Base-by-base conservation (phyloP, 495 filamentous ascomycete genomes). In the Talaromyces thailandensis region DNA sequence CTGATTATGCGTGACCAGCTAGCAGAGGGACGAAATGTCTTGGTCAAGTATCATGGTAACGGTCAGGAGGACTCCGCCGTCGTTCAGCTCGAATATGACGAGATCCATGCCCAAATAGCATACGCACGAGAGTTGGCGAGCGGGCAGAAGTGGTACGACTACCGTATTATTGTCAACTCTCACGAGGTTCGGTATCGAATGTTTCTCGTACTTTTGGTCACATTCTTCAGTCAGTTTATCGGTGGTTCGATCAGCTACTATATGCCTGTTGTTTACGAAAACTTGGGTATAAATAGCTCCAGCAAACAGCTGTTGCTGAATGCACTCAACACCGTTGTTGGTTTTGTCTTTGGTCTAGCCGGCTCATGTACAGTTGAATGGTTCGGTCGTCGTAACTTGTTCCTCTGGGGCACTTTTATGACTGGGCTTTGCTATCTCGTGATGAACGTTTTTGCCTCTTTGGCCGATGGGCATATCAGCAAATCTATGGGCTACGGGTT, bases 111-210 rank as follows among this genome's bases (percentile, higher is more conserved):
- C 63, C 78, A 83, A 29, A 81, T 86, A 58, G 75, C 75, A n/a
- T 70, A 73, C 7, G 77, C 76, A 6, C 79, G 80, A 2, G 35
- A 40, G 35, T 40, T 40, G 35, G 35, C 76, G 81, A 37, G 32
- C 8, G 85, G 86, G 64, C 87, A 89, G 69, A 79, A 76, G 37
- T 88, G 82, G 81, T 89, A 82, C 81, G 86, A 89, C 64, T 89
- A 82, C 69, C 71, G 84, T 2, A 81, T 82, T 64, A 72, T 89
- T n/a, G 84, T 83, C 75, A 82, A 84, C 66, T 81, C 77, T 0
- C 79, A 80, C 45, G 80, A 81, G 16, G 76, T 75, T 16, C 74
- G 81, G 57, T 87, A 86, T 57, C 79, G 87, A 4, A 75, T 85
- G 8, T 76, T 84, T 73, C 9, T 63, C 48, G 29, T 67, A 1